Evolutionary conservation across 2,329 filamentous ascomycete genomes (phyloP), one percentile per base, ranked within the genome.

Genomic region (Uncinocarpus reesii): DNA sequence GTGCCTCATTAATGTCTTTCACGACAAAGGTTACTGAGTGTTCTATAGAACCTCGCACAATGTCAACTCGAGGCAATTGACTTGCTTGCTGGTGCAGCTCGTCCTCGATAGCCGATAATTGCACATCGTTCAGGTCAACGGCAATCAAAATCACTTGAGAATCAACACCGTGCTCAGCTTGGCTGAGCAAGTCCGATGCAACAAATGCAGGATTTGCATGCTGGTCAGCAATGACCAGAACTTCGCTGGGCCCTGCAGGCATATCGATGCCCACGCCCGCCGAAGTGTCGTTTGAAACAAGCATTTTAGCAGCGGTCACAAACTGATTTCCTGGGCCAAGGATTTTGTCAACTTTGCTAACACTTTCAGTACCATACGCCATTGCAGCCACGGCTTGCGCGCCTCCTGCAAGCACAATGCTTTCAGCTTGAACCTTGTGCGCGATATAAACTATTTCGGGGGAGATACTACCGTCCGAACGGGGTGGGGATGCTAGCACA

Each of bases 341-440:
- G 58, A 98, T 95, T 78, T 98, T 98, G 75, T 98, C 92, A 6
- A 98, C 92, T 72, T 98, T 98, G 66, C 75, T 86, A 43, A 98
- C 80, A 58, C 82, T 90, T 68, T 95, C 84, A 0, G 92, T 98
- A 41, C 92, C 92, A 69, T 98, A 98, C 1, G 92, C 92, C 83
- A 98, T 84, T 41, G 92, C 92, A 16, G 90, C 92, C 31, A 98
- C 82, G 36, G 92, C 92, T 70, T 98, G 92, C 0, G 90, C 92
- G 53, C 92, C 92, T 53, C 92, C 92, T 8, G 92, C 92, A 21
- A 98, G 78, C 4, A 98, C 90, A 57, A 98, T 96, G 62, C 86
- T 87, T 68, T 95, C 86, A 1, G 92, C 92, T 42, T 90, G 90
- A 47, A 96, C 83, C 70, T 95, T 96, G 78, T 96, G 88, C 2